Evolutionary conservation across 371 early-diverging fungal species (phyloP), one percentile per base, ranked within the genome.

Genomic region (Lichtheimia ramosa): DNA sequence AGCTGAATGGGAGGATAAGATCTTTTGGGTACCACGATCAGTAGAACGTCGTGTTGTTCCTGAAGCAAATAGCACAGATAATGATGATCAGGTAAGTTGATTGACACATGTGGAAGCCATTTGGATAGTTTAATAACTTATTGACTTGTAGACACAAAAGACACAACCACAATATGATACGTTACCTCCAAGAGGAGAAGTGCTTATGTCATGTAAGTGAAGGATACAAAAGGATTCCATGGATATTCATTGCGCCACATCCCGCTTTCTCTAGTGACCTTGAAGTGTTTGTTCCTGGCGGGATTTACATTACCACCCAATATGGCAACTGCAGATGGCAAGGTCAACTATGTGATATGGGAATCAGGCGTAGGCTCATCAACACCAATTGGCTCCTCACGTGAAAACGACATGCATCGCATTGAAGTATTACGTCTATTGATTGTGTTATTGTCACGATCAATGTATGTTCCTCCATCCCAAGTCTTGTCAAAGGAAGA

Each of bases 281-380:
- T 76, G 1, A 58, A 73, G 60, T 62, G 71, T 18, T 74, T 94
- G 24, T 95, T 92, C 64, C 80, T 88, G 54, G 75, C 87, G 0
- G 92, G 92, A 48, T 92, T 95, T 58, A 92, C 94, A 1, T 71
- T 95, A 23, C 92, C 90, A 15, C 81, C 73, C 48, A 77, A 77
- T 16, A 68, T 85, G 5, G 55, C 48, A 42, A 61, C 40, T 5
- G 74, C 81, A 25, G 80, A 73, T 41, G 75, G 66, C 25, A 70
- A 75, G 24, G 82, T 91, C 40, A 85, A 82, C 56, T 90, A 89
- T 64, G 83, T 86, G 5, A 92, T 94, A 64, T 95, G 95, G 93
- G 93, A 90, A 64, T 82, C 84, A 8, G 90, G 91, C 10, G 79
- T 89, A 8, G 89, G 89, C 0, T 83, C 89, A 18, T 74, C 83